Evolutionary conservation across 2,329 filamentous ascomycete genomes (phyloP).

Genomic region (Stagonosporopsis vannaccii): DNA sequence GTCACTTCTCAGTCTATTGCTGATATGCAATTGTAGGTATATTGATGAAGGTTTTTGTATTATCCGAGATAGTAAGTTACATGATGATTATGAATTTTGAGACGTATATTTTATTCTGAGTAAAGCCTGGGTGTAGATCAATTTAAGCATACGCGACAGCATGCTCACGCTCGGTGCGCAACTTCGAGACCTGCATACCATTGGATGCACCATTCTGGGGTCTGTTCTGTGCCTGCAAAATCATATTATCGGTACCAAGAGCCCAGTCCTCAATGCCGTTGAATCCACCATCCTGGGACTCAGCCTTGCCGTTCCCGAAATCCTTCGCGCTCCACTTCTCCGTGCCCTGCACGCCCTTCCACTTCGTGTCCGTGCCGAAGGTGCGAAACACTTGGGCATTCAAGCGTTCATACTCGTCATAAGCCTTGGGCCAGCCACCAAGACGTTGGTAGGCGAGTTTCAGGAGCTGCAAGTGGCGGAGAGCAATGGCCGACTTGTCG

Average conservation of each 20-base stretch:
- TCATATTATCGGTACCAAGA: conserved; percentile 31
- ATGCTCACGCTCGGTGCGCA: neutral
- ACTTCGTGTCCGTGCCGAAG: conserved; percentile 45
- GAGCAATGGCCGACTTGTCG: conserved; percentile 33
- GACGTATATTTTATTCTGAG: neutral
- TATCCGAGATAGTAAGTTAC: no score
- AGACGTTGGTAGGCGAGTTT: conserved; percentile 54
- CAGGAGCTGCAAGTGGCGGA: conserved; percentile 48
- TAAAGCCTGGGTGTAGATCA: neutral
- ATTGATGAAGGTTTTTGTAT: no score
- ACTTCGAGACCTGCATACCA: neutral
- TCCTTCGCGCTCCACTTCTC: conserved; percentile 59
- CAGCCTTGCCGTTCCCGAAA: conserved; percentile 57
- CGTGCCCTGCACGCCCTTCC: conserved; percentile 54
- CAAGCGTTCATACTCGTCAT: conserved; percentile 57
- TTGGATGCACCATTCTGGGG: neutral
- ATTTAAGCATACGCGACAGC: conserved; percentile 7
- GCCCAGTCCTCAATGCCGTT: conserved; percentile 43
- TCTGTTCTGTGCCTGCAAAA: conserved; percentile 23
- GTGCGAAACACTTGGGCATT: conserved; percentile 54
- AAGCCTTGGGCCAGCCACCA: conserved; percentile 57
- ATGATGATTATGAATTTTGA: neutral
- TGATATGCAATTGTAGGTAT: no score
- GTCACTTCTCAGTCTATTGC: no score
- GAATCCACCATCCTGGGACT: conserved; percentile 49